phyloP scores from a whole-genome alignment of 257 asterid species.

The Eucommia ulmoides region DNA sequence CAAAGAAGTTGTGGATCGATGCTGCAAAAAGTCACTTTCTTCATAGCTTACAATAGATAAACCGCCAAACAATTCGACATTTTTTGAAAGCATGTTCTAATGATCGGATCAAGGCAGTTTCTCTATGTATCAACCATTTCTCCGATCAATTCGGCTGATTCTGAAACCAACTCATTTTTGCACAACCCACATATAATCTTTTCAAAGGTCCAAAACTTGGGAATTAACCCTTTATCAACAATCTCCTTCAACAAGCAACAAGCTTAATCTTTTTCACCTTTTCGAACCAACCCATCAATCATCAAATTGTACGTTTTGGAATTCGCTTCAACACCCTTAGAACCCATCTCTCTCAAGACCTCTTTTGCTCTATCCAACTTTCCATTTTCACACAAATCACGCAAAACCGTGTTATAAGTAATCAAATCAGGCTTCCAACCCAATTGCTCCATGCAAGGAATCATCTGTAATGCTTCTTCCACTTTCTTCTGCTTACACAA shows the following conservation, averaged over 20 bases:
- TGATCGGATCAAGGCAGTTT: too few species aligned
- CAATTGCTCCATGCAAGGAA: constrained; percentile 45
- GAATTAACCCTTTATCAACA: constrained; percentile 4
- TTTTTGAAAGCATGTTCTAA: too few species aligned
- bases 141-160: constrained; percentile 23
- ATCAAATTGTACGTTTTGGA: not conserved
- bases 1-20: too few species aligned
- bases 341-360: constrained; percentile 22
- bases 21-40: too few species aligned
- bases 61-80: too few species aligned
- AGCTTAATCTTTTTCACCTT: constrained; percentile 1
- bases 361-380: constrained; percentile 22
- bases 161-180: constrained; percentile 15
- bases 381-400: constrained; percentile 26
- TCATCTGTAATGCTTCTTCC: constrained; percentile 38
- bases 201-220: constrained; percentile 17
- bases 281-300: not conserved
- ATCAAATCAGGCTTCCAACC: constrained; percentile 43
- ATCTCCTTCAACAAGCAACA: not conserved
- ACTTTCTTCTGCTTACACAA: constrained; percentile 47
- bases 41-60: too few species aligned
- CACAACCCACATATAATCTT: constrained; percentile 20
- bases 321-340: constrained; percentile 24
- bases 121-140: constrained; percentile 13
- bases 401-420: constrained; percentile 26